Evolutionary conservation across 2,329 filamentous ascomycete species (phyloP).

Genomic region (Claviceps capensis): DNA sequence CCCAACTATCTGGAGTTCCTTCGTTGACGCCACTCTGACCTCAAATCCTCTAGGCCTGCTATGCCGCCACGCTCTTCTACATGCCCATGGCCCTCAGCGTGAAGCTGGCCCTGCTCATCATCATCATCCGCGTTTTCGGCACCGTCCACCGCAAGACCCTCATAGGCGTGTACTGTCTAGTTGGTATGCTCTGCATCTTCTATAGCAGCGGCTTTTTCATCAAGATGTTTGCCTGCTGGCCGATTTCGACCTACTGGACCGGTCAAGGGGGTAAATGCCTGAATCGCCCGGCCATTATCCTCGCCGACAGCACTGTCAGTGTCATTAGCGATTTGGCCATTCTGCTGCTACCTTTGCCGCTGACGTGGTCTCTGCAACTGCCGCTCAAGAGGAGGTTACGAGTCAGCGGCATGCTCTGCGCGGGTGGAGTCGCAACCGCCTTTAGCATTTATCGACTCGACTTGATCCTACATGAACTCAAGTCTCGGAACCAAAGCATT

Average conservation of each 20-base stretch:
- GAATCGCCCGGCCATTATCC: conserved; percentile 20
- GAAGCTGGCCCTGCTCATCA: conserved; percentile 29
- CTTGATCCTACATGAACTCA: conserved; percentile 13
- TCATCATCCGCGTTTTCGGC: conserved; percentile 29
- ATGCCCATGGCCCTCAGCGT: conserved; percentile 28
- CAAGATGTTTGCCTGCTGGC: conserved; percentile 27
- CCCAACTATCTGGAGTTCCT: background rate
- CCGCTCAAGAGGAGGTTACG: conserved; percentile 16
- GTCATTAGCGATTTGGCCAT: conserved; percentile 19
- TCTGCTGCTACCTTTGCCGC: conserved; percentile 16
- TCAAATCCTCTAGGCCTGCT: conserved; percentile 18
- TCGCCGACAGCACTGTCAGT: conserved; percentile 18
- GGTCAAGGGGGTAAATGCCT: conserved; percentile 18
- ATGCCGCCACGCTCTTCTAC: conserved; percentile 30
- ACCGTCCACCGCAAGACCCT: conserved; percentile 24
- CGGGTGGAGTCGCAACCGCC: conserved; percentile 18
- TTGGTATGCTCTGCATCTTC: conserved; percentile 23
- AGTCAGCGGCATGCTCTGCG: conserved; percentile 16
- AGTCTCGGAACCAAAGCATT: conserved; percentile 14
- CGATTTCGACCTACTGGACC: conserved; percentile 27
- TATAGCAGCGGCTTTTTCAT: conserved; percentile 27
- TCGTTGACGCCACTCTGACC: background rate
- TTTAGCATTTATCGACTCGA: conserved; percentile 17
- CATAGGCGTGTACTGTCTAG: conserved; percentile 23
- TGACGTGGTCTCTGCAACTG: conserved; percentile 19